Conservation (phyloP, 1,139 yeast species). For the Taphrina flavorubra region DNA sequence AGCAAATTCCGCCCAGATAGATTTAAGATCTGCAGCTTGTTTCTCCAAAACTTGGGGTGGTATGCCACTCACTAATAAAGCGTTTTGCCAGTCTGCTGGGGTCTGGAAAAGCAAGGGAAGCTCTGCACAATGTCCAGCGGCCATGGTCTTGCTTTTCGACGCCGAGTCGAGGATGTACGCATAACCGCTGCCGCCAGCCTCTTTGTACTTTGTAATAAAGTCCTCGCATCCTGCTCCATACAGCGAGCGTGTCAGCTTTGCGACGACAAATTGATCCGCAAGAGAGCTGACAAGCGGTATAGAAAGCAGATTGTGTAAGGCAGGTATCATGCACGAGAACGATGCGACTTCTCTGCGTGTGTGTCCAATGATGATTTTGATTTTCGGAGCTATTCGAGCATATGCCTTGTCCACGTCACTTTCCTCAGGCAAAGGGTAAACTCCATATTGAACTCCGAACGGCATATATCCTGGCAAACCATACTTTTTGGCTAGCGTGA, state of each 20-base stretch:
- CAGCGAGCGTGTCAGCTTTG: slow-evolving; percentile 1
- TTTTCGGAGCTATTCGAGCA: neutral
- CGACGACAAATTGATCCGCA: neutral
- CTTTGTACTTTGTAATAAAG: neutral
- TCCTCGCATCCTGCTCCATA: neutral
- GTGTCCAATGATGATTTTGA: slow-evolving; percentile 14
- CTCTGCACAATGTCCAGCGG: slow-evolving; percentile 13
- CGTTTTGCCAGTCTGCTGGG: slow-evolving; percentile 2
- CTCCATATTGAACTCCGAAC: slow-evolving; percentile 11
- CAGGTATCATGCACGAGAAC: neutral
- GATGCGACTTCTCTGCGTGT: slow-evolving; percentile 13
- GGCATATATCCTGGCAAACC: slow-evolving; percentile 23
- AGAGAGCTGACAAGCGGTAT: slow-evolving; percentile 6
- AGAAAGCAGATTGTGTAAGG: neutral
- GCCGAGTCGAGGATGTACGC: neutral
- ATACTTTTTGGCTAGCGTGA: neutral
- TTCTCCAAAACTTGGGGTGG: neutral
- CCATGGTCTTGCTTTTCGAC: neutral
- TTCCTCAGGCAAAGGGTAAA: slow-evolving; percentile 14
- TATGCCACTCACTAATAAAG: neutral
- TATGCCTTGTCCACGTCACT: slow-evolving; percentile 10
- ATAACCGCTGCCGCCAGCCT: neutral
- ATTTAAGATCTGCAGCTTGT: slow-evolving; percentile 1
- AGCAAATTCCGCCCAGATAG: slow-evolving; percentile 15
- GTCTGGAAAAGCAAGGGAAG: slow-evolving; percentile 6